Base-by-base conservation (phyloP, 2,329 filamentous ascomycete genomes). In the Paecilomyces niveus region DNA sequence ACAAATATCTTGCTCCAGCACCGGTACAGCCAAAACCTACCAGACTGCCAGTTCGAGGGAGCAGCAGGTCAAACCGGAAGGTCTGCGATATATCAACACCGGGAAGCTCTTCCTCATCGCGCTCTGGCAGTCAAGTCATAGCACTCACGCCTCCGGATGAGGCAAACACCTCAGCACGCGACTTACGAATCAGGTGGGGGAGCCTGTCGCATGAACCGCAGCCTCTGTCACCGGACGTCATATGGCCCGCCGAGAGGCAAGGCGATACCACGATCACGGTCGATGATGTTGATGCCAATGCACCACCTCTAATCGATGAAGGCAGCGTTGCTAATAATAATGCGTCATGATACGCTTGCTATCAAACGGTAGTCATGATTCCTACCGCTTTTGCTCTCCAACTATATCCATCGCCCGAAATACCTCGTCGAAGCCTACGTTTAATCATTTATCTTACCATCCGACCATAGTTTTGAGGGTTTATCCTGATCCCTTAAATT, bases 1-100 rank as follows among this genome's bases (percentile, higher is more conserved):
- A 89, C 64, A 80, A 81, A 31, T 89, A 89, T 66, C 79, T 89
- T 8, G 76, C 76, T 13, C 83, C 84, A 54, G 72, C 75, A 9
- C 72, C 77, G 1, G 74, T 75, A 1, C 68, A 70, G 54, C 67
- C 68, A 21, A 71, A 63, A 53, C 70, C 56, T 26, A 55, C 68
- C 10, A 66, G 70, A 22, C 63, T 73, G 49, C 63, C 70, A 6
- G 62, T 72, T 13, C 65, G 70, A 29, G 69, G 69, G 52, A 68
- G 67, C 45, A 63, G 62, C 8, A 63, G 67, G 59, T 67, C 62
- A 51, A 73, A 67, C 56, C 58, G 70, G 21, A 61, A 56, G 15
- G 54, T 31, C 29, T 54, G 62, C 49, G 69, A 70, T 22, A 60
- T 57, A 8, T 60, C 62, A 9, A 67, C 67, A 13, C 65, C 68